Percentiles rank a stretch among this genome's conserved stretches.
phyloP scores from a whole-genome alignment of 2,329 filamentous ascomycete genomes.

The Diaporthe capsici region DNA sequence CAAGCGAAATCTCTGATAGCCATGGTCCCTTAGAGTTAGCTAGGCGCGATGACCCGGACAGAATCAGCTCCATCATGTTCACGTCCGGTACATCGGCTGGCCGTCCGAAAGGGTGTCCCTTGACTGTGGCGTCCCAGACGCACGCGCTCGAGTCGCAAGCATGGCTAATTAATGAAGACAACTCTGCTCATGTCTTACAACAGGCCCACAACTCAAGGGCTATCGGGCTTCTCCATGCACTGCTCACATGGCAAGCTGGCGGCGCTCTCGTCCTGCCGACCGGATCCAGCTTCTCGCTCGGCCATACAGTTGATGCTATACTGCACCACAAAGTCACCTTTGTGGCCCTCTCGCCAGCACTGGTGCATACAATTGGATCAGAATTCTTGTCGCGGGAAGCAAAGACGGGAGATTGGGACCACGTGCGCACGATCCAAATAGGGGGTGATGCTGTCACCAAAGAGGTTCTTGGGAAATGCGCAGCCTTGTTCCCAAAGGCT shows the following conservation, averaged over 20 bases:
- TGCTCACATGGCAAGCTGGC: conserved; percentile 1
- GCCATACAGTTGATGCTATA: conserved; percentile 10
- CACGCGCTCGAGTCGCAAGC: conserved; percentile 2
- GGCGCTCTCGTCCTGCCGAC: neutral
- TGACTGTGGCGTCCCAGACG: neutral
- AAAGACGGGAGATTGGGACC: neutral
- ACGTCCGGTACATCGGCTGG: conserved; percentile 3
- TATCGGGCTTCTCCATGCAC: neutral
- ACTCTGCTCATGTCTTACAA: neutral
- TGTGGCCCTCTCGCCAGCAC: neutral
- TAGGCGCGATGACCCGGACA: neutral
- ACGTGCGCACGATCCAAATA: neutral
- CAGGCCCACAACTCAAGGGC: conserved; percentile 5
- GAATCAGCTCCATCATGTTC: conserved; percentile 5
- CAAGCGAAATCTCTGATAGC: neutral
- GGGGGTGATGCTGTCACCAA: neutral
- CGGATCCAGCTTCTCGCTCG: conserved; percentile 10
- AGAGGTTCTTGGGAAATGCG: neutral
- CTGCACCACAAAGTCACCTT: neutral
- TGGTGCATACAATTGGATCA: neutral
- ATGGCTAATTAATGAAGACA: conserved; percentile 3
- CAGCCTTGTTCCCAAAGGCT: neutral
- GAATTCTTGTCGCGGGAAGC: neutral
- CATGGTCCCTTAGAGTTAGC: neutral
- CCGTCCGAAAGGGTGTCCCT: conserved; percentile 3